Evolutionary conservation across 768 basidiomycete species (phyloP), one percentile per base, ranked within the genome.

Genomic region (Paxillus involutus): DNA sequence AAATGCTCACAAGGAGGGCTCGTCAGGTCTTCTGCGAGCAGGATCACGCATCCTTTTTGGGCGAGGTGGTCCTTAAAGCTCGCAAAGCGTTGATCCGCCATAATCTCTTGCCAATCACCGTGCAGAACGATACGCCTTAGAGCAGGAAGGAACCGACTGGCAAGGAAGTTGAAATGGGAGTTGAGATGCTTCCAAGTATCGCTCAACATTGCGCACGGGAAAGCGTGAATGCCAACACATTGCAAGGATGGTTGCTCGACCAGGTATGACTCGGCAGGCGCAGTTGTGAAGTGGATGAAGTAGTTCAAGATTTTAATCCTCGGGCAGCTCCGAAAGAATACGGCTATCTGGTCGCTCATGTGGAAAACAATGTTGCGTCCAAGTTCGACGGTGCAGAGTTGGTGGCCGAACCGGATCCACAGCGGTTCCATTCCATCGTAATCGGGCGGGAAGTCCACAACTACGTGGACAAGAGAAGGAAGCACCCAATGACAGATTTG

Each of bases 281-380:
- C 61, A 32, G 55, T 37, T 0, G 81, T 79, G 68, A 83, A 83
- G 64, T 81, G 77, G 39, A 80, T 40, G 64, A 76, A 78, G 61
- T 82, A 87, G 64, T 85, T 81, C 57, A 89, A 66, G 52, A 77
- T 72, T 53, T 71, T 71, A 32, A 86, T 73, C 26, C 56, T 69
- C 0, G 76, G 68, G 57, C 83, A 83, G 10, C 67, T 61, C 26
- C 66, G 69, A 42, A 89, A 68, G 61, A 83, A 77, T 7, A 63
- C 49, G 6, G 75, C 61, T 47, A 87, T 67, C 52, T 75, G 66
- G 59, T 87, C 84, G 36, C 53, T 49, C 51, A 80, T 64, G 42
- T 77, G 70, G 65, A 87, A 88, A 39, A 75, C 78, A 30, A 83
- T 58, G 63, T 81, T 78, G 56, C 70, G 76, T 33, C 85, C 85